phyloP scores from a whole-genome alignment of 2,329 filamentous ascomycete species.

The Neonectria faginata region DNA sequence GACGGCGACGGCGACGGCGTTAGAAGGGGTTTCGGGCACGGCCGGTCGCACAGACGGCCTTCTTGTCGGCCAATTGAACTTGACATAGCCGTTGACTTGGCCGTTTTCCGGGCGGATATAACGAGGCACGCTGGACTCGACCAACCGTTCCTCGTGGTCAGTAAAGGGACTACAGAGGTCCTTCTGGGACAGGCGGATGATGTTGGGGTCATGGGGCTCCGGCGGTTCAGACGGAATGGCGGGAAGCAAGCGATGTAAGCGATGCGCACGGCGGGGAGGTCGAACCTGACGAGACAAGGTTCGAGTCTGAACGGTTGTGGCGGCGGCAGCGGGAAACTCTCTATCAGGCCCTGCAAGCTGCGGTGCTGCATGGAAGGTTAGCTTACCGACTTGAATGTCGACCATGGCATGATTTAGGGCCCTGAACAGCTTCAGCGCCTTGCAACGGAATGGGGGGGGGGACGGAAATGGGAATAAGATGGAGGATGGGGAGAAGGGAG shows the following conservation, averaged over 20 bases:
- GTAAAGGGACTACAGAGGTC: conserved; percentile 49
- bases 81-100: conserved; percentile 54
- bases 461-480: conserved; percentile 32
- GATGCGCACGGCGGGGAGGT: no score
- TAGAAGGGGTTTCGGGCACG: conserved; percentile 18
- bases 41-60: conserved; percentile 32
- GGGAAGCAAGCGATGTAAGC: conserved; percentile 27
- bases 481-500: conserved; percentile 32
- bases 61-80: conserved; percentile 52
- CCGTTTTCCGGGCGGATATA: conserved; percentile 50
- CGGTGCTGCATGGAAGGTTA: conserved; percentile 46
- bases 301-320: conserved; percentile 30
- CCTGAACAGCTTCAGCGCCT: conserved; percentile 32
- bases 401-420: conserved; percentile 44
- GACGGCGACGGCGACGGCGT: not conserved
- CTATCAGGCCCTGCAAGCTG: conserved; percentile 36
- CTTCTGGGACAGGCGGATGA: conserved; percentile 22
- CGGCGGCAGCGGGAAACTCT: conserved; percentile 21
- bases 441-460: conserved; percentile 17
- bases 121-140: conserved; percentile 35
- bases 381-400: conserved; percentile 42
- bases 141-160: conserved; percentile 48
- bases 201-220: conserved; percentile 26
- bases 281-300: conserved; percentile 23
- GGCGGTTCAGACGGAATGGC: conserved; percentile 23